Percentiles rank a stretch among this genome's conserved stretches.
phyloP scores from a whole-genome alignment of 2,329 filamentous ascomycete genomes.

The Drechslerella coelobrocha region DNA sequence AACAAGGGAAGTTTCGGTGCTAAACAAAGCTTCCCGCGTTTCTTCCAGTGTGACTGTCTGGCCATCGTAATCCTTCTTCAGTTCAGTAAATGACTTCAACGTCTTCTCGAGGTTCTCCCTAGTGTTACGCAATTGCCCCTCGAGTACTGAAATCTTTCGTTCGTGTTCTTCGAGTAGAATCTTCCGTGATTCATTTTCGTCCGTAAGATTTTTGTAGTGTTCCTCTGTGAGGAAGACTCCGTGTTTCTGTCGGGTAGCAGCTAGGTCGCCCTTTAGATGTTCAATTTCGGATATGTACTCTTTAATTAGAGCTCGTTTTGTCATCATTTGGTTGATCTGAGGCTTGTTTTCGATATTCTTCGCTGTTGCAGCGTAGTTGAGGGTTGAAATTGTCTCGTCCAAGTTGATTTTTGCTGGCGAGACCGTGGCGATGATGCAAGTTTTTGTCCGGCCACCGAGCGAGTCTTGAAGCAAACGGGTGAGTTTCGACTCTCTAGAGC shows the following conservation, averaged over 20 bases:
- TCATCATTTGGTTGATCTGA: conserved; percentile 88
- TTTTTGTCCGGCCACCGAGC: conserved; percentile 91
- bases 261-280: conserved; percentile 89
- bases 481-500: conserved; percentile 81
- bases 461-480: conserved; percentile 95
- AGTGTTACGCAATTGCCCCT: conserved; percentile 88
- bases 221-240: conserved; percentile 93
- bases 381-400: conserved; percentile 96
- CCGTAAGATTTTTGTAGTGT: conserved; percentile 86
- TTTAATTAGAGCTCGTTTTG: conserved; percentile 87
- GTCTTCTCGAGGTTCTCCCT: conserved; percentile 88
- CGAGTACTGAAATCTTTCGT: conserved; percentile 90
- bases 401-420: conserved; percentile 94
- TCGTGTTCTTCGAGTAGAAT: conserved; percentile 92
- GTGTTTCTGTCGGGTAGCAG: conserved; percentile 89
- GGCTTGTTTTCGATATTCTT: conserved; percentile 99
- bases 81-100: conserved; percentile 81
- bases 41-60: conserved; percentile 75
- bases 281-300: conserved; percentile 95
- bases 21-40: conserved; percentile 65
- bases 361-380: conserved; percentile 96
- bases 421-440: conserved; percentile 96
- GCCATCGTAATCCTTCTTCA: conserved; percentile 88
- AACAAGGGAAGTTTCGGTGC: conserved; percentile 79
- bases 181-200: conserved; percentile 86